Evolutionary conservation across 2,329 filamentous ascomycete genomes (phyloP).

Genomic region (Ophiostoma pallidulum): DNA sequence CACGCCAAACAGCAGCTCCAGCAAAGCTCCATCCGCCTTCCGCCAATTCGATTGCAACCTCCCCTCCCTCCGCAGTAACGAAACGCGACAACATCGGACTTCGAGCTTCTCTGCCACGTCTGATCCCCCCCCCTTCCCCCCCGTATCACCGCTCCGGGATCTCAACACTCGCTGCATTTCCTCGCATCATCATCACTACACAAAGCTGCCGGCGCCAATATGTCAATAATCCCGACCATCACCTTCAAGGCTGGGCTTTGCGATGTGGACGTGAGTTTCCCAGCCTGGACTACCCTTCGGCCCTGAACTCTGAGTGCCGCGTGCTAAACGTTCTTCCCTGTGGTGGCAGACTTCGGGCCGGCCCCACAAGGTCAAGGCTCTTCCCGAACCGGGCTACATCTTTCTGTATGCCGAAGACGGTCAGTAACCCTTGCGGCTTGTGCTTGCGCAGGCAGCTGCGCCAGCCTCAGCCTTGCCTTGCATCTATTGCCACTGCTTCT

Average conservation of each 20-base stretch:
- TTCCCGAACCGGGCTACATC: slow-evolving; percentile 70
- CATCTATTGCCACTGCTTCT: neutral
- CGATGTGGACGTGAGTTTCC: slow-evolving; percentile 62
- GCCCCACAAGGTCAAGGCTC: slow-evolving; percentile 64
- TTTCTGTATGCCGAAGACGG: slow-evolving; percentile 92
- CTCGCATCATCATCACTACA: neutral
- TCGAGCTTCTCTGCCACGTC: neutral
- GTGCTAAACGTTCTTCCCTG: too few relatives aligned
- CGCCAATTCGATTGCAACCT: too few relatives aligned
- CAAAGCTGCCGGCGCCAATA: slow-evolving; percentile 27
- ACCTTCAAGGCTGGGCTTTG: slow-evolving; percentile 95
- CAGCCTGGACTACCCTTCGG: slow-evolving; percentile 9
- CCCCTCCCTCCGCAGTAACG: neutral
- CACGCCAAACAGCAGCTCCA: slow-evolving; percentile 10
- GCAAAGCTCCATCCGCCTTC: slow-evolving; percentile 4
- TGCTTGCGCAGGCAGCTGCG: too few relatives aligned
- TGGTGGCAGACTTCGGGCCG: slow-evolving; percentile 5
- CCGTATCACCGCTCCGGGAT: neutral
- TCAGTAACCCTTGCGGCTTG: slow-evolving; percentile 16
- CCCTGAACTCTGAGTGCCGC: neutral
- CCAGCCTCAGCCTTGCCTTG: too few relatives aligned
- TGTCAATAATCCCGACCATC: slow-evolving; percentile 80
- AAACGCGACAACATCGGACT: neutral
- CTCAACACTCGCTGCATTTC: neutral
- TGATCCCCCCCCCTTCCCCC: neutral